These are phyloP conservation scores for Populus euphratica DNA, from an alignment of 345 rosid genomes.

Conservation along the genomic window DNA sequence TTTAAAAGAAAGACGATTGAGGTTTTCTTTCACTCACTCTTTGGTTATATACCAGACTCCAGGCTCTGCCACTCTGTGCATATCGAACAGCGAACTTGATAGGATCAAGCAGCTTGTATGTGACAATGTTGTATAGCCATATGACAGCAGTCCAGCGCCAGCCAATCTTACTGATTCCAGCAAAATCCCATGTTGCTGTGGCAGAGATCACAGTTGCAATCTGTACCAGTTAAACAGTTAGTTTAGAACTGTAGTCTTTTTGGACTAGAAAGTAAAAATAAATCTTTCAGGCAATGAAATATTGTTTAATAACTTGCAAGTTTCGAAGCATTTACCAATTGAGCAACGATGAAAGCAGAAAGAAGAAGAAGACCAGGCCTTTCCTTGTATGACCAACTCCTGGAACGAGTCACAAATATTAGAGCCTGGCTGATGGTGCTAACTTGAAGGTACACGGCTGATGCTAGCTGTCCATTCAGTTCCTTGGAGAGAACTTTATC, in stretches of 20 bases:
- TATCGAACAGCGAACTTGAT: slow-evolving; percentile 72
- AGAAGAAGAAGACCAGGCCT: slow-evolving; percentile 68
- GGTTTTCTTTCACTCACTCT: slow-evolving; percentile 42
- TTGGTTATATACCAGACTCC: slow-evolving; percentile 58
- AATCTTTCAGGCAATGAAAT: background rate
- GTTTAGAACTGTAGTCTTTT: background rate
- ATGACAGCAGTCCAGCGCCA: slow-evolving; percentile 78
- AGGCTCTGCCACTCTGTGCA: slow-evolving; percentile 72
- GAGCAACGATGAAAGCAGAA: slow-evolving; percentile 63
- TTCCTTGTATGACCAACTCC: slow-evolving; percentile 59
- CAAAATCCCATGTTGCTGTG: slow-evolving; percentile 46
- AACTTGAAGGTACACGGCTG: slow-evolving; percentile 71
- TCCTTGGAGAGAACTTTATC: slow-evolving; percentile 8
- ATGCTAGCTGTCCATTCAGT: slow-evolving; percentile 42
- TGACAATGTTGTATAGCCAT: slow-evolving; percentile 67
- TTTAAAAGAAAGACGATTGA: background rate
- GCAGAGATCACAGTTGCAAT: slow-evolving; percentile 69
- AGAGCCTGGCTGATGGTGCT: slow-evolving; percentile 88
- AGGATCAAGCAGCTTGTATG: slow-evolving; percentile 75
- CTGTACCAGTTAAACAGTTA: slow-evolving; percentile 25
- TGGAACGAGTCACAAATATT: slow-evolving; percentile 68
- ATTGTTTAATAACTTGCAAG: background rate
- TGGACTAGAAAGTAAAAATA: background rate
- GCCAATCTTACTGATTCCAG: slow-evolving; percentile 64
- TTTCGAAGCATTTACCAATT: slow-evolving; percentile 34